Percentiles rank a stretch among this genome's conserved stretches.
phyloP scores from a whole-genome alignment of 306 rosid genomes.

The Castanea mollissima region DNA sequence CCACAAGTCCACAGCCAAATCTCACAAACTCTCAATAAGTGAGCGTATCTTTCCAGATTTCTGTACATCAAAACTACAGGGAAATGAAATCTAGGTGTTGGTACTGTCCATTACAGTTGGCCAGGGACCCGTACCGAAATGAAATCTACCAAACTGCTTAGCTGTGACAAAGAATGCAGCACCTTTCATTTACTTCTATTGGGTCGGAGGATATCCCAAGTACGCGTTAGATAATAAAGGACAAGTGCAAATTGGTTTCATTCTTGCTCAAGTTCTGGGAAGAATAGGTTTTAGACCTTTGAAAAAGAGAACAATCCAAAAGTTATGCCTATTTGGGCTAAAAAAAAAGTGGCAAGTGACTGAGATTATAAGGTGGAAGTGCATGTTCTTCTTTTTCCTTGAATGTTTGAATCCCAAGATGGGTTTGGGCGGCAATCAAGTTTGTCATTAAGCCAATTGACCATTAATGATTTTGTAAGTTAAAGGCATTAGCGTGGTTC shows the following conservation, averaged over 20 bases:
- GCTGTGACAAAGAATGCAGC: slow-evolving; percentile 6
- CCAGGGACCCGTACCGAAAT: slow-evolving; percentile 38
- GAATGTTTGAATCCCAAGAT: too few species aligned
- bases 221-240: slow-evolving; percentile 14
- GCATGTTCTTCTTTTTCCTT: slow-evolving; percentile 7
- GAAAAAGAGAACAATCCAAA: slow-evolving; percentile 23
- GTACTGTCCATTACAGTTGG: slow-evolving; percentile 35
- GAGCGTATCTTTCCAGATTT: slow-evolving; percentile 20
- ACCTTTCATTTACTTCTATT: too few species aligned
- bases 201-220: background rate
- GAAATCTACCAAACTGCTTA: slow-evolving; percentile 28
- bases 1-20: background rate
- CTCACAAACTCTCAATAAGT: slow-evolving; percentile 6
- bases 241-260: slow-evolving; percentile 13
- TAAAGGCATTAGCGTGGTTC: too few species aligned
- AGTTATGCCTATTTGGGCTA: slow-evolving; percentile 18
- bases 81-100: slow-evolving; percentile 29
- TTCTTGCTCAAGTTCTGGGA: background rate
- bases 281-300: slow-evolving; percentile 10
- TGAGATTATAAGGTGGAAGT: background rate
- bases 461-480: too few species aligned
- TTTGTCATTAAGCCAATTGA: too few species aligned
- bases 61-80: slow-evolving; percentile 11
- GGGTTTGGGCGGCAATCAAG: too few species aligned
- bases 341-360: slow-evolving; percentile 17